Percentiles rank a stretch among this genome's conserved stretches.
Conservation (phyloP, 2,329 filamentous ascomycete genomes). For the Dryadomyces quercus-mongolicae region DNA sequence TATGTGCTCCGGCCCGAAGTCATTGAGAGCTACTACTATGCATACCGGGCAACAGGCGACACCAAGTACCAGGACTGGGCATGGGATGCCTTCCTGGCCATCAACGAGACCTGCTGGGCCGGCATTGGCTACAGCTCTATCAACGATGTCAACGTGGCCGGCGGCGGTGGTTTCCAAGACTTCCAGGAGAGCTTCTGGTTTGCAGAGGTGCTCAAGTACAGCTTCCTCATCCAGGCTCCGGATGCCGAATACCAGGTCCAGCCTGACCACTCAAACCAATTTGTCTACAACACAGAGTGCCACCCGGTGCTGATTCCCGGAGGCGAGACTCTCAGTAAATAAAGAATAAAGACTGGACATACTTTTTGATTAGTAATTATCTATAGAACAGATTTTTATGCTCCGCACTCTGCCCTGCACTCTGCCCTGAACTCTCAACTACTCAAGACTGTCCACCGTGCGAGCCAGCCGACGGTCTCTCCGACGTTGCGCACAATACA, state of each 20-base stretch:
- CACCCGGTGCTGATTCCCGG: constrained; percentile 21
- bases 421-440: background rate
- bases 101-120: constrained; percentile 50
- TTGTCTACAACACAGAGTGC: constrained; percentile 38
- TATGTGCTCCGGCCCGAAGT: constrained; percentile 73
- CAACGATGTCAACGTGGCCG: constrained; percentile 48
- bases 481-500: constrained; percentile 80
- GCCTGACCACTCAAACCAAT: constrained; percentile 30
- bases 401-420: too few species aligned
- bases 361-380: background rate
- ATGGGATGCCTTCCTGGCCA: constrained; percentile 63
- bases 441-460: constrained; percentile 17
- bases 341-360: background rate
- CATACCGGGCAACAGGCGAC: constrained; percentile 68
- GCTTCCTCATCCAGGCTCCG: constrained; percentile 56
- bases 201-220: constrained; percentile 78
- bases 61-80: constrained; percentile 71
- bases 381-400: too few species aligned
- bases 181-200: constrained; percentile 83
- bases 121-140: constrained; percentile 58
- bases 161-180: constrained; percentile 51
- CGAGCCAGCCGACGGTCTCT: constrained; percentile 66
- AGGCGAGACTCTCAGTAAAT: background rate
- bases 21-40: constrained; percentile 77
- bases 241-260: constrained; percentile 44